These are phyloP conservation scores for Dactylonectria macrodidyma DNA, from an alignment of 2,329 filamentous ascomycete species.

Conservation along the genomic window DNA sequence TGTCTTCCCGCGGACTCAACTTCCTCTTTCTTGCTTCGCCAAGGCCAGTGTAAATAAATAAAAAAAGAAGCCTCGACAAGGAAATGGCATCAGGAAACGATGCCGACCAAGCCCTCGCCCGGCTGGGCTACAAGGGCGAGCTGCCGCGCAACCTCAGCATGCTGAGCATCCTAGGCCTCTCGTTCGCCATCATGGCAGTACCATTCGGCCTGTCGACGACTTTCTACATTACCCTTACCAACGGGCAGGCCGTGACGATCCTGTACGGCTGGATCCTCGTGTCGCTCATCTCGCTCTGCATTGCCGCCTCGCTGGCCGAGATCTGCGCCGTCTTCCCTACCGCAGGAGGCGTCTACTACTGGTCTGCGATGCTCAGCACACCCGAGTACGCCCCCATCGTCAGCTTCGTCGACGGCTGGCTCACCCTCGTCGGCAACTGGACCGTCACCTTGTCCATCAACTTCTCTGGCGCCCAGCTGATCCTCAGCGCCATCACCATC, in stretches of 20 bases:
- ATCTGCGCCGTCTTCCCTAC: slow-evolving; percentile 78
- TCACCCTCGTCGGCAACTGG: slow-evolving; percentile 80
- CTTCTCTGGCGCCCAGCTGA: slow-evolving; percentile 78
- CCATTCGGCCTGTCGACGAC: slow-evolving; percentile 66
- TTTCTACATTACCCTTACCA: slow-evolving; percentile 71
- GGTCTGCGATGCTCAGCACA: slow-evolving; percentile 78
- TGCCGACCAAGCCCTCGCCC: slow-evolving; percentile 62
- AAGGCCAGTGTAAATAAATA: too few relatives aligned
- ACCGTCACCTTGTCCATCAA: slow-evolving; percentile 79
- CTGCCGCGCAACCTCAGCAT: slow-evolving; percentile 66
- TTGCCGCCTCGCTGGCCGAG: slow-evolving; percentile 80
- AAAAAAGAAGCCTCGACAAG: background rate
- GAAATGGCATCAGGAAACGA: slow-evolving; percentile 37
- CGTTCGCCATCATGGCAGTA: slow-evolving; percentile 67
- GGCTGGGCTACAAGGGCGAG: slow-evolving; percentile 65
- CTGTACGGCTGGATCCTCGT: slow-evolving; percentile 79
- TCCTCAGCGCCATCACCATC: slow-evolving; percentile 77
- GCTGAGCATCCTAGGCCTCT: slow-evolving; percentile 64
- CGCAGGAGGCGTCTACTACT: slow-evolving; percentile 79
- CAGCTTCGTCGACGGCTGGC: slow-evolving; percentile 83
- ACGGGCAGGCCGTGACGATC: slow-evolving; percentile 80
- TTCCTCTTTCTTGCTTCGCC: background rate
- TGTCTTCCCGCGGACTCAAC: background rate
- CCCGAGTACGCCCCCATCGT: slow-evolving; percentile 73
- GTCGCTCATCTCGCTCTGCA: slow-evolving; percentile 79